phyloP scores from a whole-genome alignment of 768 basidiomycete genomes.

The Suillus lakei region DNA sequence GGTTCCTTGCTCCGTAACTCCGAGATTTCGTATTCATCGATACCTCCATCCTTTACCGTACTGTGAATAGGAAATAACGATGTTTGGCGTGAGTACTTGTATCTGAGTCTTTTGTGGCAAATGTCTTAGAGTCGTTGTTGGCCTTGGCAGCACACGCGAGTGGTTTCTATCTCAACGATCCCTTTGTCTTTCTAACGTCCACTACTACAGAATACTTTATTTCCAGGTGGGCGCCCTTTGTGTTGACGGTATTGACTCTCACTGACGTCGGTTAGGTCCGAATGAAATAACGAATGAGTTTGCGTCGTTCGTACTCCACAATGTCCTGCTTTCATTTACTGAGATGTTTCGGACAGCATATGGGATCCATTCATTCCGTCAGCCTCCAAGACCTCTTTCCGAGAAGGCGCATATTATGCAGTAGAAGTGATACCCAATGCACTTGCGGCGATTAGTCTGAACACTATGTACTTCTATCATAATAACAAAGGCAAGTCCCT shows the following conservation, averaged over 20 bases:
- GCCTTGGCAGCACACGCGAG: slow-evolving; percentile 59
- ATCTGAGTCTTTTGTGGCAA: slow-evolving; percentile 7
- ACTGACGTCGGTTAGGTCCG: slow-evolving; percentile 49
- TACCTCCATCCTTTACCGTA: neutral
- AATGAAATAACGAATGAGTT: slow-evolving; percentile 73
- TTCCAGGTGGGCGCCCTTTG: slow-evolving; percentile 50
- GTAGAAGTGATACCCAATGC: slow-evolving; percentile 78
- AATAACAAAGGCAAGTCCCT: slow-evolving; percentile 70
- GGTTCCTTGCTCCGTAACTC: slow-evolving; percentile 22
- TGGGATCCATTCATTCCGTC: slow-evolving; percentile 86
- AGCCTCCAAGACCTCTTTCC: slow-evolving; percentile 74
- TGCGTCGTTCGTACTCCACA: slow-evolving; percentile 55
- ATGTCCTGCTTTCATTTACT: slow-evolving; percentile 3
- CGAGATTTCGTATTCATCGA: slow-evolving; percentile 1
- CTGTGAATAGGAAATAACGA: slow-evolving; percentile 79
- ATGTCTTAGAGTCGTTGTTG: neutral
- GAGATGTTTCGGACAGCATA: slow-evolving; percentile 50
- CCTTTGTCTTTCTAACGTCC: slow-evolving; percentile 11
- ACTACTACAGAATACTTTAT: slow-evolving; percentile 61
- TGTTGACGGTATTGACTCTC: slow-evolving; percentile 10
- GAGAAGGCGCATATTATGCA: slow-evolving; percentile 85
- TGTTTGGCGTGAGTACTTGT: slow-evolving; percentile 72
- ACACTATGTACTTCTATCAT: slow-evolving; percentile 92
- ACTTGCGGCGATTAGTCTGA: slow-evolving; percentile 82
- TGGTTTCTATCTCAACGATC: slow-evolving; percentile 11